Conservation (phyloP, 2,329 filamentous ascomycete species). For the Pseudogymnoascus sp. region DNA sequence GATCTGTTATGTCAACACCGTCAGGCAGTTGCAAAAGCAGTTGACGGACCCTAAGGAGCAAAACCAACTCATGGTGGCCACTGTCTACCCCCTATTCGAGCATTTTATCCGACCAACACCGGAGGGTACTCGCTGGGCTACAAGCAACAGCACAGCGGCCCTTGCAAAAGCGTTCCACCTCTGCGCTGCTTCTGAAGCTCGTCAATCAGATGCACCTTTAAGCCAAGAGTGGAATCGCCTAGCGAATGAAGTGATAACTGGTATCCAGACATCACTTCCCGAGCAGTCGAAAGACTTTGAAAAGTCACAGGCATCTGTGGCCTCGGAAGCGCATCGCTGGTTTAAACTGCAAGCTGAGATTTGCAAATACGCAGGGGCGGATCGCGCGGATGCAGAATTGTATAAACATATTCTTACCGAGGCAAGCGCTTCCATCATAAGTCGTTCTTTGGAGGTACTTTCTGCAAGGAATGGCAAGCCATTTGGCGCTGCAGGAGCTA, state of each 20-base stretch:
- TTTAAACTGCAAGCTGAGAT: conserved; percentile 36
- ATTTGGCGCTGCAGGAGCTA: conserved; percentile 51
- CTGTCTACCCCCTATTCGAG: conserved; percentile 45
- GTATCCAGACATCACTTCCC: conserved; percentile 66
- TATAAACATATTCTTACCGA: conserved; percentile 13
- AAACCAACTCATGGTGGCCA: conserved; percentile 36
- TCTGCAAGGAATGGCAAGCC: conserved; percentile 52
- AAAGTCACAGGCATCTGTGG: conserved; percentile 61
- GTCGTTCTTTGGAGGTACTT: conserved; percentile 38
- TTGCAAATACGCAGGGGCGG: conserved; percentile 32
- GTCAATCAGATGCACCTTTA: conserved; percentile 38
- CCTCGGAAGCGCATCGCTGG: conserved; percentile 58
- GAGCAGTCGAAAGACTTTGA: conserved; percentile 72
- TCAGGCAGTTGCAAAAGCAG: conserved; percentile 42
- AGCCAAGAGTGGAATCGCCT: conserved; percentile 50
- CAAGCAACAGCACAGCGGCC: conserved; percentile 12
- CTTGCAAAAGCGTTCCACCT: conserved; percentile 38
- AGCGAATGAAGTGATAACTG: conserved; percentile 51
- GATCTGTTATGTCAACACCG: conserved; percentile 61
- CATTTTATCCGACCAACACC: conserved; percentile 38
- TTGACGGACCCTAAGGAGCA: conserved; percentile 39
- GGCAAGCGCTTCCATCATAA: conserved; percentile 19
- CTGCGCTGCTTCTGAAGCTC: conserved; percentile 36
- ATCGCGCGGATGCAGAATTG: conserved; percentile 22
- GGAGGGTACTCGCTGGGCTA: conserved; percentile 18